Evolutionary conservation across 1,284 basidiomycete genomes (phyloP).

Genomic region (Marasmius oreades): DNA sequence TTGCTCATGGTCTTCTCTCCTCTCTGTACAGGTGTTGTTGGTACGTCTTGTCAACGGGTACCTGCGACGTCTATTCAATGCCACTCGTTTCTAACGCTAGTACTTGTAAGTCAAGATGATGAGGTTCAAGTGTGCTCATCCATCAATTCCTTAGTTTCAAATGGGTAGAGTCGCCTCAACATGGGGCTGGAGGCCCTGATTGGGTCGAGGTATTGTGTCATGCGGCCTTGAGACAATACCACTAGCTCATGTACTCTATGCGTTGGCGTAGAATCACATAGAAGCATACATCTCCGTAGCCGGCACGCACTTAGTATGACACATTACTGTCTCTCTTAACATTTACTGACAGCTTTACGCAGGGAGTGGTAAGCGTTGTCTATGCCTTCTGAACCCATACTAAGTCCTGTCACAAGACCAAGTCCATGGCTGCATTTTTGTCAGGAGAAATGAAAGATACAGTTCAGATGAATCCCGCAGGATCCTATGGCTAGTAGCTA

Average conservation of each 20-base stretch:
- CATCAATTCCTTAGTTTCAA: constrained; percentile 59
- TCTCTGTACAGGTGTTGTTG: constrained; percentile 41
- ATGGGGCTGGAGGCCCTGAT: constrained; percentile 80
- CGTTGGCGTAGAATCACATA: constrained; percentile 57
- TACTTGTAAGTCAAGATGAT: constrained; percentile 12
- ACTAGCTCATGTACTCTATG: constrained; percentile 4
- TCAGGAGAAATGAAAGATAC: constrained; percentile 87
- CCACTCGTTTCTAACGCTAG: not conserved
- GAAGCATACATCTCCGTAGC: constrained; percentile 83
- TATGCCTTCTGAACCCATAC: not conserved
- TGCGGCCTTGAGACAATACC: not conserved
- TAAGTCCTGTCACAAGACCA: constrained; percentile 49
- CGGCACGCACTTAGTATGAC: constrained; percentile 79
- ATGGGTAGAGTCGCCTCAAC: constrained; percentile 90
- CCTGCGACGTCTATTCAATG: not conserved
- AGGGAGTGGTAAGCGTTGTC: constrained; percentile 66
- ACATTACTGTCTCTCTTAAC: not conserved
- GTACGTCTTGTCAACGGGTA: constrained; percentile 30
- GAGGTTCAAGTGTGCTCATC: not conserved
- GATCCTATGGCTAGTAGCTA: constrained; percentile 60
- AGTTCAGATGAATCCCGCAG: constrained; percentile 86
- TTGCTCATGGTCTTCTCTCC: constrained; percentile 1
- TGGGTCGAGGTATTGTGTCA: constrained; percentile 82
- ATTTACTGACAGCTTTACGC: constrained; percentile 8
- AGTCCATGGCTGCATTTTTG: constrained; percentile 94